These are phyloP conservation scores for Royoungia palumana DNA, from an alignment of 768 basidiomycete species.

Conservation along the genomic window DNA sequence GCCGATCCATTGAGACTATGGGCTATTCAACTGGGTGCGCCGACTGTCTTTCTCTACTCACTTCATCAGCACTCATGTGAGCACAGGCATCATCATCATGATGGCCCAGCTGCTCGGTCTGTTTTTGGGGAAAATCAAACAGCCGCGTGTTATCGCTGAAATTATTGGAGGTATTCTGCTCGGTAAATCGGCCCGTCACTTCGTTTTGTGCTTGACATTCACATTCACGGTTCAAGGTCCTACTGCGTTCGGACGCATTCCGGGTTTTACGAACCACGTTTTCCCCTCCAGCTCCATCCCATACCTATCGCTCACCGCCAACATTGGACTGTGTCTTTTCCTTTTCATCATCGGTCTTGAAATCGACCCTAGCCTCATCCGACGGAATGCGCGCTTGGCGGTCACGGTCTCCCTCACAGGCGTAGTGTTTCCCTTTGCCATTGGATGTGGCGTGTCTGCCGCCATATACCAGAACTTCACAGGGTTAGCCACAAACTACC, in stretches of 20 bases:
- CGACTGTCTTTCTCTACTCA: not conserved
- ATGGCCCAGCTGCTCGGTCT: conserved; percentile 75
- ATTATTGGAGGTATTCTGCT: conserved; percentile 88
- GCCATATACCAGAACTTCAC: conserved; percentile 78
- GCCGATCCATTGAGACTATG: conserved; percentile 72
- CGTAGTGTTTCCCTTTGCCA: conserved; percentile 80
- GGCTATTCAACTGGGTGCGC: conserved; percentile 71
- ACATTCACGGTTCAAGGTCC: conserved; percentile 25
- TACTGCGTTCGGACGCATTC: conserved; percentile 75
- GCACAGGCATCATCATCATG: conserved; percentile 68
- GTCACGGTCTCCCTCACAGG: conserved; percentile 72
- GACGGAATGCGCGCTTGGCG: conserved; percentile 67
- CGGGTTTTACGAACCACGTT: conserved; percentile 81
- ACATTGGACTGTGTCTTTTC: conserved; percentile 84
- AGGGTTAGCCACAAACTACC: conserved; percentile 55
- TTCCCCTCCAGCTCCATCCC: conserved; percentile 71
- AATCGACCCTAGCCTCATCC: conserved; percentile 79
- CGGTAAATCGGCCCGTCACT: conserved; percentile 39
- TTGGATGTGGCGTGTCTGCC: conserved; percentile 74
- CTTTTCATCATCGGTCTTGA: conserved; percentile 93
- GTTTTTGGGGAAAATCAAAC: conserved; percentile 63
- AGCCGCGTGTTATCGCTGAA: conserved; percentile 93
- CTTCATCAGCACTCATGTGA: not conserved
- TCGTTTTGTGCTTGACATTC: conserved; percentile 58
- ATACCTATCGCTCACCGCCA: conserved; percentile 83